phyloP scores from a whole-genome alignment of 2,329 filamentous ascomycete species.

The Fonsecaea pedrosoi region DNA sequence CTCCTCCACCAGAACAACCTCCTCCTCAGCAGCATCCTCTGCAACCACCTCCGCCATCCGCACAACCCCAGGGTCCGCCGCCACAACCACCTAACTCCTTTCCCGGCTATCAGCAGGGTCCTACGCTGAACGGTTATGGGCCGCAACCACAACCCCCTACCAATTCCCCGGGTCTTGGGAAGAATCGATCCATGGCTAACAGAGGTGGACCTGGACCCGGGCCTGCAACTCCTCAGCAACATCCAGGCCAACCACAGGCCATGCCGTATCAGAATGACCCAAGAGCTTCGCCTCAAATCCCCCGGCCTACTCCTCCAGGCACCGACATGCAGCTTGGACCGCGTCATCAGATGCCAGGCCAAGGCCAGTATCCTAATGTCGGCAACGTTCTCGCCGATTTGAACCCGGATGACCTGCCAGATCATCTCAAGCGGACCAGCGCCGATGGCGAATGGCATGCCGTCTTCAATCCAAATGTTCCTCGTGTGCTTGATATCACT shows the following conservation, averaged over 20 bases:
- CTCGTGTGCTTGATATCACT: constrained; percentile 88
- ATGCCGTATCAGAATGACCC: constrained; percentile 75
- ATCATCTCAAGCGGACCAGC: constrained; percentile 86
- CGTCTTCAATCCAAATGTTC: constrained; percentile 92
- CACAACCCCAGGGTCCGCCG: constrained; percentile 56
- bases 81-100: constrained; percentile 78
- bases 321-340: constrained; percentile 38
- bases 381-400: constrained; percentile 82
- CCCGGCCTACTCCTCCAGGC: constrained; percentile 74
- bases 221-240: constrained; percentile 90
- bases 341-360: constrained; percentile 50
- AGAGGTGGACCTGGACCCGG: constrained; percentile 60
- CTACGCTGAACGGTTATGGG: constrained; percentile 74
- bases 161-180: constrained; percentile 83
- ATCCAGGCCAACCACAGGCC: constrained; percentile 68
- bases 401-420: constrained; percentile 82
- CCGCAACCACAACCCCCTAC: constrained; percentile 83
- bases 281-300: constrained; percentile 82
- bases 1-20: constrained; percentile 72
- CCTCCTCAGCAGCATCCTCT: constrained; percentile 63
- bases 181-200: constrained; percentile 66
- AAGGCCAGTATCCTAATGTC: constrained; percentile 61
- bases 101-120: constrained; percentile 71
- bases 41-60: constrained; percentile 58
- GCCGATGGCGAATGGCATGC: constrained; percentile 82